Evolutionary conservation across 139 green algal genomes (phyloP).

Genomic region (Protoeuglena noctilucae): DNA sequence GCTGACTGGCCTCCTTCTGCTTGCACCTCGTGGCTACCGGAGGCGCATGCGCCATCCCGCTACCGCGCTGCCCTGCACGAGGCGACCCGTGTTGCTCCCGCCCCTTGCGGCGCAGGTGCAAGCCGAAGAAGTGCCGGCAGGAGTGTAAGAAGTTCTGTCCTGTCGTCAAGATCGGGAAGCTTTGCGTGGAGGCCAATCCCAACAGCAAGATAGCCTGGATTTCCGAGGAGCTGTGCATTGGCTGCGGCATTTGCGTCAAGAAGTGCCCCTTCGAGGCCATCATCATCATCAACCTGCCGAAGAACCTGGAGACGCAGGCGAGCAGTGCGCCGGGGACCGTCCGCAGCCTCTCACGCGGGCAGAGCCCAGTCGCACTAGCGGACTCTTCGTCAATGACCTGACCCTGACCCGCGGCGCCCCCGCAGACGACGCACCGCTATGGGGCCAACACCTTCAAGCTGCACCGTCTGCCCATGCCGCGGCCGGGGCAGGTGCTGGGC

Average conservation of each 20-base stretch:
- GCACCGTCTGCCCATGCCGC: slow-evolving; percentile 71
- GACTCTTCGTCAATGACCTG: too few relatives aligned
- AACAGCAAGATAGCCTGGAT: slow-evolving; percentile 84
- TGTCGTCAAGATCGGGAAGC: slow-evolving; percentile 95
- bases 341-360: too few relatives aligned
- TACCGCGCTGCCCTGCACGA: neutral
- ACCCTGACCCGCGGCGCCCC: too few relatives aligned
- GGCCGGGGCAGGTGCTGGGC: slow-evolving; percentile 87
- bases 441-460: slow-evolving; percentile 99
- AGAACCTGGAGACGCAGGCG: slow-evolving; percentile 90
- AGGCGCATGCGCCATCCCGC: neutral
- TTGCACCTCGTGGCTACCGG: neutral
- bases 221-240: slow-evolving; percentile 98
- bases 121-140: slow-evolving; percentile 97
- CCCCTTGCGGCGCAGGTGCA: slow-evolving; percentile 44
- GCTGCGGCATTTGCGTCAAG: slow-evolving; percentile 99
- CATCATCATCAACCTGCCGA: slow-evolving; percentile 99
- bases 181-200: slow-evolving; percentile 85
- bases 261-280: slow-evolving; percentile 99
- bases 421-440: slow-evolving; percentile 94
- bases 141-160: slow-evolving; percentile 98
- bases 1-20: too few relatives aligned
- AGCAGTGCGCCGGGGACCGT: too few relatives aligned
- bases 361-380: too few relatives aligned
- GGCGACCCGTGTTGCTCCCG: neutral